Base-by-base conservation (phyloP, 257 asterid genomes). In the Nicotiana knightiana region DNA sequence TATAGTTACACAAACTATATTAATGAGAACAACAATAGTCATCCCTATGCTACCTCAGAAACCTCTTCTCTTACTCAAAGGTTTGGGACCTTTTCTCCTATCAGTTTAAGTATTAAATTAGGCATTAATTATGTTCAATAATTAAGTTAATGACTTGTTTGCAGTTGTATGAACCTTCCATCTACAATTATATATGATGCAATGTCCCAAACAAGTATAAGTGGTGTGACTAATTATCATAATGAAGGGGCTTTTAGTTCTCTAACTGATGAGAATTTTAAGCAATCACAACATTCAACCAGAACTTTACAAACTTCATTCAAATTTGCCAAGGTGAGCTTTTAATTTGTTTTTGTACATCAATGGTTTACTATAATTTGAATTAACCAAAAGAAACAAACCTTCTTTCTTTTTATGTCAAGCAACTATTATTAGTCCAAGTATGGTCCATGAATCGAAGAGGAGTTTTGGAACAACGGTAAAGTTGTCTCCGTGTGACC, bases 231-330 rank as follows among this genome's bases (percentile, higher is more conserved):
- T 73, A 43, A 9, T 43, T 71, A 71, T 46, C 53, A 8, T 33
- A 67, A 67, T 7, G 28, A 67, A 33, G 76, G 30, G 53, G 7
- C 28, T 8, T 35, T 37, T 35, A 35, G 11, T 18, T 67, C 54
- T 37, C 62, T 12, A 43, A 70, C 26, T 39, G 26, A 70, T 70
- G 35, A 21, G 59, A 70, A 43, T 15, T 43, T 70, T 21, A 70
- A 21, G 43, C 62, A 73, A 73, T 73, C 63, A 73, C 79, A 48
- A 26, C 79, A 26, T 26, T 48, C 79, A 73, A 48, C 63, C 55
- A 73, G 79, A 59, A 73, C 62, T 46, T 26, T 73, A 48, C 79
- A 73, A 73, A 73, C 79, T 73, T 73, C 79, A 15, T 73, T 48
- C 39, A 73, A 48, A 73, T 73, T 73, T 73, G 43, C 39, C 16